phyloP scores from a whole-genome alignment of 2,329 filamentous ascomycete species.

The Venturia pyrina region DNA sequence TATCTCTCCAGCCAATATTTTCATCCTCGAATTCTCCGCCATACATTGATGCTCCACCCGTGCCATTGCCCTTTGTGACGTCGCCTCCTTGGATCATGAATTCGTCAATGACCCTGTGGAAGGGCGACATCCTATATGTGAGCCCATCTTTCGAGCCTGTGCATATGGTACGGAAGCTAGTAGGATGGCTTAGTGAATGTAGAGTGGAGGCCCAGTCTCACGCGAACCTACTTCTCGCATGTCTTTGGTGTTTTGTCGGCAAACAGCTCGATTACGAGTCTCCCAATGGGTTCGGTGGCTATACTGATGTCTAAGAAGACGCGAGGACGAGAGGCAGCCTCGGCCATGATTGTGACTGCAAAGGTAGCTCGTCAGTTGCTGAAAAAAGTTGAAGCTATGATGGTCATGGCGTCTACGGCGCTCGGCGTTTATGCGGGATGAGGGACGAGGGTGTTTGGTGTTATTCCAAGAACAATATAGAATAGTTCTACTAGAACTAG shows the following conservation, averaged over 20 bases:
- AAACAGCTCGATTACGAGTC: conserved; percentile 37
- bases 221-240: conserved; percentile 32
- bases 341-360: neutral
- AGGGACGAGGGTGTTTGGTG: neutral
- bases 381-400: neutral
- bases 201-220: neutral
- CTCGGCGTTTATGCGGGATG: neutral
- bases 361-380: neutral
- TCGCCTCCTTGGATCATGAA: conserved; percentile 37
- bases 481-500: no score
- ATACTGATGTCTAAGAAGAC: conserved; percentile 34
- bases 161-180: conserved; percentile 36
- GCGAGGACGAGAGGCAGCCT: conserved; percentile 21
- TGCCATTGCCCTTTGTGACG: conserved; percentile 31
- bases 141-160: conserved; percentile 28
- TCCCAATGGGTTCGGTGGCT: conserved; percentile 30
- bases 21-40: conserved; percentile 31
- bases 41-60: conserved; percentile 31
- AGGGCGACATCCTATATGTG: conserved; percentile 27
- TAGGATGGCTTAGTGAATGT: neutral
- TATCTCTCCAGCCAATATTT: conserved; percentile 30
- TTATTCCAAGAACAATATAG: no score
- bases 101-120: conserved; percentile 33
- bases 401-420: neutral
- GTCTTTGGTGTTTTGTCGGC: conserved; percentile 34